Conservation (phyloP, 441 rosid species). For the Daphne laureola region DNA sequence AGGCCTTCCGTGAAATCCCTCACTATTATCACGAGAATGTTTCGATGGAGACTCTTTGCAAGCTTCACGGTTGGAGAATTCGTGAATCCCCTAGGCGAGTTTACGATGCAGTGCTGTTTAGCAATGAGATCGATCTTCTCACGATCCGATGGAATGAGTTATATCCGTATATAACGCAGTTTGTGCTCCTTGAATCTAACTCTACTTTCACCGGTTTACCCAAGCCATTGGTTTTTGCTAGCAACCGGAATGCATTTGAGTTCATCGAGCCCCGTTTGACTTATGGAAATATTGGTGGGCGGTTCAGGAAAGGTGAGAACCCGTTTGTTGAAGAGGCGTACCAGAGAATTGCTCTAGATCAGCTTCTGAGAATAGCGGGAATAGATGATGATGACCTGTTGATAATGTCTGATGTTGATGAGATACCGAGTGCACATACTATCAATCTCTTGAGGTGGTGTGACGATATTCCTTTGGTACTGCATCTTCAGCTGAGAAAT, state of each 20-base stretch:
- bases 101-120: slow-evolving; percentile 78
- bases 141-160: slow-evolving; percentile 75
- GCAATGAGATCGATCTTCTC: slow-evolving; percentile 81
- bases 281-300: slow-evolving; percentile 72
- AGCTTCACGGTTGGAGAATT: slow-evolving; percentile 83
- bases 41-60: slow-evolving; percentile 69
- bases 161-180: slow-evolving; percentile 73
- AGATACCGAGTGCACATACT: slow-evolving; percentile 90
- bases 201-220: slow-evolving; percentile 73
- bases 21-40: slow-evolving; percentile 78
- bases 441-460: slow-evolving; percentile 94
- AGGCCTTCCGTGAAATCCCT: slow-evolving; percentile 71
- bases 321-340: slow-evolving; percentile 88
- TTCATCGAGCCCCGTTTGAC: slow-evolving; percentile 74
- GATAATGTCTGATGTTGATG: slow-evolving; percentile 95
- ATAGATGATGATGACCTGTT: slow-evolving; percentile 86
- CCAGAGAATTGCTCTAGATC: slow-evolving; percentile 79
- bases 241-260: slow-evolving; percentile 58
- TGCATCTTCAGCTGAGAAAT: slow-evolving; percentile 77
- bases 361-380: slow-evolving; percentile 75
- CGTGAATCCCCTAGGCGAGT: slow-evolving; percentile 82
- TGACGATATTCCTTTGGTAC: slow-evolving; percentile 62
- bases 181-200: slow-evolving; percentile 81
- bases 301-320: slow-evolving; percentile 74
- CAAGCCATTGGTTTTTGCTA: slow-evolving; percentile 61